Percentiles rank a stretch among this genome's conserved stretches.
These are phyloP conservation scores for Antitrichia curtipendula DNA, from an alignment of 225 moss, liverwort and hornwort genomes.

Conservation along the genomic window DNA sequence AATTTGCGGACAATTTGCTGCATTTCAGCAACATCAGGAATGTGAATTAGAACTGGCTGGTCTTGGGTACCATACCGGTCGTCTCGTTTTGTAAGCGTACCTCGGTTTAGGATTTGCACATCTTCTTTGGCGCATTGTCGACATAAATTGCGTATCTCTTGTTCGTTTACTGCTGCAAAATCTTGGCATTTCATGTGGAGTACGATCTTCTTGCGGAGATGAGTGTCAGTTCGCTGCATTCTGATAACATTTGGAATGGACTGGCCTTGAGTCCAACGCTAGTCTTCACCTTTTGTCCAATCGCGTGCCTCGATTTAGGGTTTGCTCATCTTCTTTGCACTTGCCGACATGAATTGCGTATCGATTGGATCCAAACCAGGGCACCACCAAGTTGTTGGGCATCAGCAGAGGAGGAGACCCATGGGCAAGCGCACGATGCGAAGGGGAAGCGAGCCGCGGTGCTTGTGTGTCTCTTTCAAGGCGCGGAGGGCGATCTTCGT, in stretches of 20 bases:
- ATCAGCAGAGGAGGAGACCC: background rate
- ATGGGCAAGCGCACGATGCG: background rate
- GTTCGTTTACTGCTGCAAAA: background rate
- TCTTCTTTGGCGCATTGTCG: background rate
- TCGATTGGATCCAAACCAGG: background rate
- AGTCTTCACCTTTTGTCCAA: background rate
- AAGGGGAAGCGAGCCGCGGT: slow-evolving; percentile 14
- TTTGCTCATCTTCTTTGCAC: background rate
- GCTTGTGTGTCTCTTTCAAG: slow-evolving; percentile 26
- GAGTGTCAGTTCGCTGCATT: background rate
- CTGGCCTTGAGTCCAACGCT: background rate
- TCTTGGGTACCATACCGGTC: background rate
- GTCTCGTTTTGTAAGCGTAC: background rate
- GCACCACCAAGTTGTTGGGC: slow-evolving; percentile 5
- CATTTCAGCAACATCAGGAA: background rate
- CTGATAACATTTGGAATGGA: background rate
- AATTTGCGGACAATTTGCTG: background rate
- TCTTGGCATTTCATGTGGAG: background rate
- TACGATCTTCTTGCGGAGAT: background rate
- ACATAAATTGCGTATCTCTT: background rate
- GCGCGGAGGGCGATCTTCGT: slow-evolving; percentile 7
- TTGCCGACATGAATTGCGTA: background rate
- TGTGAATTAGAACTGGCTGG: background rate
- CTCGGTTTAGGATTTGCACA: background rate
- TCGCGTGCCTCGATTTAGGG: background rate